Percentiles rank a stretch among this genome's conserved stretches.
phyloP scores from a whole-genome alignment of 148 eudicot species.

The Vaccinium darrowii region DNA sequence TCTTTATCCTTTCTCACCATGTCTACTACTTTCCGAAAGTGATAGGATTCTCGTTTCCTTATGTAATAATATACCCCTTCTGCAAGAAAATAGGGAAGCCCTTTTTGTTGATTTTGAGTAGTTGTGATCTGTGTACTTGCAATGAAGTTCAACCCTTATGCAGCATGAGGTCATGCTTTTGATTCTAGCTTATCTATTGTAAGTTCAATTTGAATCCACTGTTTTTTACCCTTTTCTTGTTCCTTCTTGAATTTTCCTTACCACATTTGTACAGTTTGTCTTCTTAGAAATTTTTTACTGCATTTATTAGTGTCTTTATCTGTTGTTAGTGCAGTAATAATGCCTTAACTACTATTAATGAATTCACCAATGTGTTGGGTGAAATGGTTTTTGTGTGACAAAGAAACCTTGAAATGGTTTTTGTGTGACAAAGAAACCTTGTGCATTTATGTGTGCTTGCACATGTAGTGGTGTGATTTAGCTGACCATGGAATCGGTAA shows the following conservation, averaged over 20 bases:
- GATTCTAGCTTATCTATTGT: background rate
- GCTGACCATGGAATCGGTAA: background rate
- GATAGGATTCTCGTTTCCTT: background rate
- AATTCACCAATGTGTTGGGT: background rate
- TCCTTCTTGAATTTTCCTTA: constrained; percentile 9
- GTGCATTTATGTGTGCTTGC: background rate
- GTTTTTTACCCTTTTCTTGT: background rate
- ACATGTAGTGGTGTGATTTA: background rate
- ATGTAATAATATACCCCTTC: background rate
- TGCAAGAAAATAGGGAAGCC: background rate
- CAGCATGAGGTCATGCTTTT: constrained; percentile 1
- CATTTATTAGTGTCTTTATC: background rate
- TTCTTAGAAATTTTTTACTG: background rate
- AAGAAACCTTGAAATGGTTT: background rate
- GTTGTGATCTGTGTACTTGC: background rate
- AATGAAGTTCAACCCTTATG: background rate
- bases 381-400: background rate
- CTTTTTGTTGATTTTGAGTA: background rate
- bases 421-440: background rate
- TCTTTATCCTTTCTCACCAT: background rate
- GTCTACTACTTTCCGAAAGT: background rate
- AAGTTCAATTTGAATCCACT: background rate
- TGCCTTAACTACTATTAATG: background rate
- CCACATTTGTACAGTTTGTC: background rate
- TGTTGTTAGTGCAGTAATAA: background rate